A percentile compares a stretch with the other conserved stretches of the same genome.
phyloP scores from a whole-genome alignment of 805 yeast genomes.

The Cyberlindnera americana region DNA sequence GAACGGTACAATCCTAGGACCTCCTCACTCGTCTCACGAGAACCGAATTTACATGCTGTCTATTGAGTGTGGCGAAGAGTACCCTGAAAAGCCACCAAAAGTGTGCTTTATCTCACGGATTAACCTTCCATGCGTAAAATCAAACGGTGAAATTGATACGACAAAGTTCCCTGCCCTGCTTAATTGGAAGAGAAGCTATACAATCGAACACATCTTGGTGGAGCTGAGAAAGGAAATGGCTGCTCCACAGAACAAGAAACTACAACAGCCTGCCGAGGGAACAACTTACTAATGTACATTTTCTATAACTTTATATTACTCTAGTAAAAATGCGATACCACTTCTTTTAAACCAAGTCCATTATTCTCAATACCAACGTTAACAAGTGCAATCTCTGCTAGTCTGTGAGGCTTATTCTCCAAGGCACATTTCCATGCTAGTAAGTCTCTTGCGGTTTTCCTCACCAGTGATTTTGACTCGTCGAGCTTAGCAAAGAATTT shows the following conservation, averaged over 20 bases:
- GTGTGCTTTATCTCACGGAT: slow-evolving; percentile 80
- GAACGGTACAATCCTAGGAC: slow-evolving; percentile 98
- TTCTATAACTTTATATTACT: neutral
- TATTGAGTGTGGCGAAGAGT: slow-evolving; percentile 75
- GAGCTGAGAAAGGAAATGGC: slow-evolving; percentile 94
- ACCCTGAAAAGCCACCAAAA: slow-evolving; percentile 87
- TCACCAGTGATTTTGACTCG: slow-evolving; percentile 9
- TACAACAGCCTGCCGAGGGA: slow-evolving; percentile 92
- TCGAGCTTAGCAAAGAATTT: slow-evolving; percentile 20
- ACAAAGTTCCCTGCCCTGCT: slow-evolving; percentile 62
- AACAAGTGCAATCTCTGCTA: slow-evolving; percentile 5
- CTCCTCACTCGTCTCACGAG: slow-evolving; percentile 89
- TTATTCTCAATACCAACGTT: slow-evolving; percentile 3
- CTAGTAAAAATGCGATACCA: slow-evolving; percentile 4
- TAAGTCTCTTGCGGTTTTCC: slow-evolving; percentile 15
- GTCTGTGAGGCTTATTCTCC: slow-evolving; percentile 9
- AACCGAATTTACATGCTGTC: slow-evolving; percentile 86
- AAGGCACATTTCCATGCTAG: slow-evolving; percentile 17
- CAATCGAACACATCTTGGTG: slow-evolving; percentile 88
- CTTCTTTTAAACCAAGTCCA: slow-evolving; percentile 3
- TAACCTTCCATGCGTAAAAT: slow-evolving; percentile 83
- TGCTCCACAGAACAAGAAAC: slow-evolving; percentile 69
- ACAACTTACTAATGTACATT: slow-evolving; percentile 42
- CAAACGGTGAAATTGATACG: slow-evolving; percentile 52
- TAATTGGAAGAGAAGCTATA: slow-evolving; percentile 83